These are phyloP conservation scores for Gynandropsis gynandra DNA, from an alignment of 345 rosid species.

Conservation along the genomic window DNA sequence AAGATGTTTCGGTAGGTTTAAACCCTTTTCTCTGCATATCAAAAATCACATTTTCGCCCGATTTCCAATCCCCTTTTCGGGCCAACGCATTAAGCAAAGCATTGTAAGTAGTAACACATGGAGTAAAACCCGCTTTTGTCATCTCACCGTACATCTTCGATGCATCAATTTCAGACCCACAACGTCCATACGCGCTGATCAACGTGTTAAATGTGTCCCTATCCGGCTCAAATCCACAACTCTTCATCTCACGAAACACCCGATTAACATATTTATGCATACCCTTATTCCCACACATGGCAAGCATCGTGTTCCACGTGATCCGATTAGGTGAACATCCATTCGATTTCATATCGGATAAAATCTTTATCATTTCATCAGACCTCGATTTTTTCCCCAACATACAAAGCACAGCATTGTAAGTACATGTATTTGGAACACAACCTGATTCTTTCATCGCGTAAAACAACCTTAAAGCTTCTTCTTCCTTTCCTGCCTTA, in stretches of 20 bases:
- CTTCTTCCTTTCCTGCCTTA: conserved; percentile 55
- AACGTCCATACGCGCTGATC: conserved; percentile 72
- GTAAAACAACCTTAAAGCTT: conserved; percentile 57
- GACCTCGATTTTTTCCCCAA: conserved; percentile 61
- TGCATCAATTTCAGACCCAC: conserved; percentile 67
- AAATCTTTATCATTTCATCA: conserved; percentile 65
- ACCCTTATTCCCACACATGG: conserved; percentile 62
- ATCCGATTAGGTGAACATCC: conserved; percentile 79
- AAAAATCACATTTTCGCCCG: conserved; percentile 56
- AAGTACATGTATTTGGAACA: conserved; percentile 78
- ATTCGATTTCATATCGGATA: conserved; percentile 64
- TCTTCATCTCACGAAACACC: conserved; percentile 76
- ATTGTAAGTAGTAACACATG: conserved; percentile 71
- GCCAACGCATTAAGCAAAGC: conserved; percentile 83
- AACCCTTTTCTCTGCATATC: conserved; percentile 80
- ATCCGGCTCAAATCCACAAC: conserved; percentile 83
- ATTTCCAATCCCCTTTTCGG: conserved; percentile 69
- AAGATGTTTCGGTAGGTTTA: conserved; percentile 72
- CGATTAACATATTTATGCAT: conserved; percentile 58
- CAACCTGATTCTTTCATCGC: conserved; percentile 72
- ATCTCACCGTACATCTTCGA: conserved; percentile 64
- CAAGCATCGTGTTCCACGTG: conserved; percentile 92
- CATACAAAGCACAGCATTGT: conserved; percentile 72
- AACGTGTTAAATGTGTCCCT: conserved; percentile 84
- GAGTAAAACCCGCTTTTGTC: conserved; percentile 70